phyloP scores from a whole-genome alignment of 139 green algal species.

The Asterochloris sp. region DNA sequence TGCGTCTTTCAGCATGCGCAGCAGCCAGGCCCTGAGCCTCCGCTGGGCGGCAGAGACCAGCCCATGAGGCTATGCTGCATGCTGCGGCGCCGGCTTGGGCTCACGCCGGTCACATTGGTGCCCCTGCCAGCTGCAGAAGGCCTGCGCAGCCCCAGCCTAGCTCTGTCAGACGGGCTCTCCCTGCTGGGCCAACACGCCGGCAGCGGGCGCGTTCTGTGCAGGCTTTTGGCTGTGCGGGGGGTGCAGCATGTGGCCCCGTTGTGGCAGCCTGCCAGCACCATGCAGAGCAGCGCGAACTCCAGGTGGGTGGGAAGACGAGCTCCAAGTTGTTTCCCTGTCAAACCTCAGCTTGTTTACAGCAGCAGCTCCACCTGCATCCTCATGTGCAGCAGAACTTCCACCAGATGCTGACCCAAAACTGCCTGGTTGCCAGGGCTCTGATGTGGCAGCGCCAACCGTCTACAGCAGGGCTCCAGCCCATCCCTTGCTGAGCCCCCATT shows the following conservation, averaged over 20 bases:
- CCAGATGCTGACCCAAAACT: too few species aligned
- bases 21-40: background rate
- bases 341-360: too few species aligned
- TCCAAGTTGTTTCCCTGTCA: too few species aligned
- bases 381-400: too few species aligned
- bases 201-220: background rate
- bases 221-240: background rate
- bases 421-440: too few species aligned
- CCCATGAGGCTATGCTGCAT: background rate
- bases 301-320: background rate
- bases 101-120: background rate
- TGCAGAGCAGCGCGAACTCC: background rate
- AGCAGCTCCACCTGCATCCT: too few species aligned
- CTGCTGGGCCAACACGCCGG: constrained; percentile 4
- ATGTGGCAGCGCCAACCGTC: too few species aligned
- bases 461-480: too few species aligned
- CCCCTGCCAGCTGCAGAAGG: constrained; percentile 11
- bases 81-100: background rate
- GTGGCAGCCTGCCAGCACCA: constrained; percentile 1
- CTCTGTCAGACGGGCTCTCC: constrained; percentile 5
- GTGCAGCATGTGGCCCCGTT: constrained; percentile 9
- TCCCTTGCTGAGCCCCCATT: too few species aligned
- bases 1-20: background rate
- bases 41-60: background rate
- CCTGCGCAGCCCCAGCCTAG: background rate